Evolutionary conservation across 140 eudicot species (phyloP), one percentile per base, ranked within the genome.

Genomic region (Flaveria floridana): DNA sequence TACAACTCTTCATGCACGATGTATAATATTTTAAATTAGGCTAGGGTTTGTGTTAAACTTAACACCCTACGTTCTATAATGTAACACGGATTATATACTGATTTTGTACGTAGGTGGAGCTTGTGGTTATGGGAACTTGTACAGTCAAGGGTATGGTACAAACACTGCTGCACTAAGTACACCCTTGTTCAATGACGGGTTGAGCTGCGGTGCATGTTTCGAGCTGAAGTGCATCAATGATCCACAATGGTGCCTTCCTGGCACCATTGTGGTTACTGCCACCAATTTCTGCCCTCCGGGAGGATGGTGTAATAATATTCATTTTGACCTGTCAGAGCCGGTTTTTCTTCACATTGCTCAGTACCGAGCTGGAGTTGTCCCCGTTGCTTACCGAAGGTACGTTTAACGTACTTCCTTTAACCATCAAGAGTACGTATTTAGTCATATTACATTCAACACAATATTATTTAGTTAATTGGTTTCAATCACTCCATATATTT

Each of bases 281-380:
- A 87, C 93, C 21, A 89, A 89, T 50, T 89, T 89, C 46, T 89
- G 96, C 11, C 96, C 96, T 0, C 96, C 96, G 0, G 96, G 96
- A 0, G 96, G 96, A 25, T 89, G 96, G 96, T 89, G 96, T 21
- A 83, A 86, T 55, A 85, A 85, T 84, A 84, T 79, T 42, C 96
- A 89, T 86, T 89, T 89, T 3, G 96, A 89, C 69, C 79, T 89
- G 25, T 82, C 96, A 8, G 77, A 89, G 78, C 96, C 91, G 0
- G 77, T 87, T 68, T 89, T 89, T 72, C 91, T 84, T 58, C 86
- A 55, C 67, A 89, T 89, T 62, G 96, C 91, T 64, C 96, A 86
- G 34, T 89, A 86, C 62, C 81, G 91, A 58, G 96, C 96, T 3
- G 96, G 96, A 12, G 83, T 89, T 19, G 96, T 89, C 41, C 96